Evolutionary conservation across 371 early-diverging fungal genomes (phyloP), one percentile per base, ranked within the genome.

Genomic region (Mortierella sp.): DNA sequence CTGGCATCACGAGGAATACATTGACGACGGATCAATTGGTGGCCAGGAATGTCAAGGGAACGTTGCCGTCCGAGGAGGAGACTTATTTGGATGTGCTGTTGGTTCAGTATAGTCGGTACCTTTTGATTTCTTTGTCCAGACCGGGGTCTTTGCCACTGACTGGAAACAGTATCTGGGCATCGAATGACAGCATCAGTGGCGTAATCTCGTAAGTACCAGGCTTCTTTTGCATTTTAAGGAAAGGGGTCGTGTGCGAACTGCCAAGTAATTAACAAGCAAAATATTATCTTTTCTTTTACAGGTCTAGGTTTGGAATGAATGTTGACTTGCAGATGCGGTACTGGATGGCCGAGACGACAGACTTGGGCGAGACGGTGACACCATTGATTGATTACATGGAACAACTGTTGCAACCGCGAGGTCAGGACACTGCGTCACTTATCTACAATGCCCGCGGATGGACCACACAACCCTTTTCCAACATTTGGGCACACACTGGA

Each of bases 401-500:
- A 55, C 79, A 80, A 13, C 72, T 86, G 16, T 71, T 86, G 0
- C 48, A 75, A 13, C 80, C 80, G 9, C 77, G 86, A 0, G 86
- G 86, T 31, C 80, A 82, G 48, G 80, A 79, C 38, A 86, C 86
- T 4, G 82, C 86, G 2, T 60, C 21, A 4, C 50, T 80, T 14
- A 73, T 77, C 44, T 58, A 86, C 28, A 77, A 72, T 0, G 86
- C 78, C 31, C 82, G 82, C 14, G 86, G 86, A 60, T 86, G 86
- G 86, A 80, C 71, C 9, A 74, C 79, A 0, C 73, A 86, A 26
- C 48, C 82, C 0, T 86, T 68, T 13, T 80, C 82, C 63, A 86
- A 86, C 60, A 82, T 86, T 26, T 86, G 86, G 86, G 86, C 82
- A 6, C 86, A 86, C 42, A 86, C 86, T 0, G 86, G 86, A 34